These are phyloP conservation scores for Niveomyces coronatus DNA, from an alignment of 2,329 filamentous ascomycete species.

Conservation along the genomic window DNA sequence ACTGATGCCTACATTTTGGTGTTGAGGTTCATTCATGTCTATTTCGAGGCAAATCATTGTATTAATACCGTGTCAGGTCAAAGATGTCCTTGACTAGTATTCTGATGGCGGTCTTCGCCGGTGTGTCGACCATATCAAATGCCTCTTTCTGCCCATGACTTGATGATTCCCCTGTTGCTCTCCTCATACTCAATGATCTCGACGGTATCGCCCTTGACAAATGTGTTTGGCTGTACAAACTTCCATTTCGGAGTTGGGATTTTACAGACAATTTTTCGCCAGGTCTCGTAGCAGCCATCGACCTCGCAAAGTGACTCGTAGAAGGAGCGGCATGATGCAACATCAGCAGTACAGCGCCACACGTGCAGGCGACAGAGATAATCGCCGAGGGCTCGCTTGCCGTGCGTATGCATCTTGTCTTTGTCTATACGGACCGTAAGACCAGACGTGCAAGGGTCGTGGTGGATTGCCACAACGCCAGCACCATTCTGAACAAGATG, in stretches of 20 bases:
- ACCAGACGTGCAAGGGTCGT: not conserved
- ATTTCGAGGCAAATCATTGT: no score
- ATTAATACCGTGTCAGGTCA: no score
- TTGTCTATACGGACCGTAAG: not conserved
- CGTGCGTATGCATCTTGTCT: not conserved
- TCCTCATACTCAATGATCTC: not conserved
- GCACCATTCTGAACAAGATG: not conserved
- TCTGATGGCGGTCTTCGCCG: no score
- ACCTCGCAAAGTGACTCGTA: not conserved
- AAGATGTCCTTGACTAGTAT: no score
- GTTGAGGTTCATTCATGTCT: no score
- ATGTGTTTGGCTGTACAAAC: conserved; percentile 1
- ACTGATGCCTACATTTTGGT: no score
- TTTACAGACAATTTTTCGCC: not conserved
- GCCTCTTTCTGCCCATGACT: conserved; percentile 1
- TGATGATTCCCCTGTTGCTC: conserved; percentile 2
- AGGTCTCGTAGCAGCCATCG: not conserved
- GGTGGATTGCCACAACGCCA: not conserved
- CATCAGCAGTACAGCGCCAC: conserved; percentile 1
- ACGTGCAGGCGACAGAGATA: conserved; percentile 4
- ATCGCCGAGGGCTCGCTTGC: not conserved
- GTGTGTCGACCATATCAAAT: no score
- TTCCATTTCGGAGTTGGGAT: not conserved
- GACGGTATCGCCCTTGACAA: not conserved
- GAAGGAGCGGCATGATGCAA: not conserved